Base-by-base conservation (phyloP, 2,329 filamentous ascomycete species). In the Byssothecium circinans region DNA sequence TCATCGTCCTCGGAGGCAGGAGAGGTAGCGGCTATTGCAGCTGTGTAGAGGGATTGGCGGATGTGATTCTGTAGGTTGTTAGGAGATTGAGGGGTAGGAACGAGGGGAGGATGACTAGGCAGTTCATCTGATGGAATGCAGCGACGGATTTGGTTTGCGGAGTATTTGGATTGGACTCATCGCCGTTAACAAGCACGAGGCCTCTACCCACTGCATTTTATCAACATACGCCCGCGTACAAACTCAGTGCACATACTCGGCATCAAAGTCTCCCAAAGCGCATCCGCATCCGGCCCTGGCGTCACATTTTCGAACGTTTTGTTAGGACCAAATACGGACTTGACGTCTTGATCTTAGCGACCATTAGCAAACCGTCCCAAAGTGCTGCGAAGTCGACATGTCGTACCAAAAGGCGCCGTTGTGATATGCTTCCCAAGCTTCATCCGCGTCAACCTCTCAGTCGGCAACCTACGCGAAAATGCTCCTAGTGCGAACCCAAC, bases 81-180 rank as follows among this genome's bases (percentile, higher is more conserved):
- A 5, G 19, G 4, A 14, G 18, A 15, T 12, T 41, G 23, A 32
- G 32, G 30, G 8, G 8, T 32, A 42, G 27, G 20, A 7, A 18
- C 15, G 15, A 25, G 12, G 27, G 27, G 8, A 14, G 27, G n/a
- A n/a, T n/a, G n/a, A 44, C 33, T 4, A 44, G 34, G 19, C 42
- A 44, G 19, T 44, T 7, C 12, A 44, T 38, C 22, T 44, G 42
- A 19, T 44, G 42, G 25, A 44, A 44, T 18, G 42, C 42, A 10
- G 42, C 12, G 2, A 44, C 33, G 8, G 22, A 32, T 30, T 38
- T 44, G 14, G 33, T 30, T 12, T 44, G 17, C 17, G 20, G 14
- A 18, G 35, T 10, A 22, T 36, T 29, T 23, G 27, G 23, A 34
- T 20, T 19, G 38, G n/a, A 19, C 7, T 20, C 15, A 29, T 42